Percentiles rank a stretch among this genome's conserved stretches.
These are phyloP conservation scores for Mortierella antarctica DNA, from an alignment of 192 early-diverging fungal species.

Conservation along the genomic window DNA sequence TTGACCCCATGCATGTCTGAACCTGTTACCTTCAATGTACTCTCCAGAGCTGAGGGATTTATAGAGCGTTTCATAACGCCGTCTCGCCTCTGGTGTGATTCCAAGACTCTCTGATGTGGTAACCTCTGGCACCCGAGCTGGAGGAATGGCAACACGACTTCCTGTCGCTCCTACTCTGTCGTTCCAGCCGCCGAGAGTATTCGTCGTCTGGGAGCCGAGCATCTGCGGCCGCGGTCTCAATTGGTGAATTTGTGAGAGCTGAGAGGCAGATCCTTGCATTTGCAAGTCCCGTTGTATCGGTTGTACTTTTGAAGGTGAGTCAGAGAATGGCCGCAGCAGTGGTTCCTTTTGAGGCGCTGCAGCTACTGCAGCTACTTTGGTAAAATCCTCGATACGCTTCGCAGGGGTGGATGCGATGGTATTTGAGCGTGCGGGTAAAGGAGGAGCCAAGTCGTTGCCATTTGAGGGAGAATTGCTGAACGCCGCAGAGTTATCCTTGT, in stretches of 20 bases:
- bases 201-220: background rate
- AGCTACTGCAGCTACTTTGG: background rate
- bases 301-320: too few species aligned
- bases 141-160: conserved; percentile 16
- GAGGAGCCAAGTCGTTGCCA: conserved; percentile 6
- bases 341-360: background rate
- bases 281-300: too few species aligned
- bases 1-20: background rate
- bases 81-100: conserved; percentile 28
- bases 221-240: background rate
- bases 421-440: conserved; percentile 27
- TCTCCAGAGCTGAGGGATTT: conserved; percentile 17
- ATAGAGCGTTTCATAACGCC: conserved; percentile 52
- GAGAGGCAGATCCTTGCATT: too few species aligned
- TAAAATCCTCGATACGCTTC: conserved; percentile 2
- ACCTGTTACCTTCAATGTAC: conserved; percentile 47
- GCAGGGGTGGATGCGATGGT: conserved; percentile 20
- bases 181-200: background rate
- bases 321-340: background rate
- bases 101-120: conserved; percentile 13
- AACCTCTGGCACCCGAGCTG: conserved; percentile 13
- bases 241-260: too few species aligned
- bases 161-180: background rate
- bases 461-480: conserved; percentile 2
- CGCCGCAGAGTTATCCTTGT: background rate